Base-by-base conservation (phyloP, 139 green algal species). In the Desmodesmus armatus region DNA sequence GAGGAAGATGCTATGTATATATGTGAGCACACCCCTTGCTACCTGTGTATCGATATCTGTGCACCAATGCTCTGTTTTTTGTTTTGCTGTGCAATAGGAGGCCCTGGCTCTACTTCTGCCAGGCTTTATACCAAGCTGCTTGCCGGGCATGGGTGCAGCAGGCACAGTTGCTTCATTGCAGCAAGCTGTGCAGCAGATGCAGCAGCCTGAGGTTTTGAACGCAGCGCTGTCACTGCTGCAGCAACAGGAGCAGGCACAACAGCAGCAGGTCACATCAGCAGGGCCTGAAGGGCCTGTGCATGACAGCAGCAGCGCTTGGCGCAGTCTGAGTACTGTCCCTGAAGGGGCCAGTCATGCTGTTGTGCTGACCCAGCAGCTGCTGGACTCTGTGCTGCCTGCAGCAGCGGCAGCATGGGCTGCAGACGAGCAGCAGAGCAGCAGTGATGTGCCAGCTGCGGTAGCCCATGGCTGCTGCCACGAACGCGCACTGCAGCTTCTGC, bases 401-500 rank as follows among this genome's bases (percentile, higher is more conserved):
- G 39, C 39, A 53, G 69, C 69, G 41, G 63, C 63, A 72, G 29
- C 31, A 31, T 11, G 17, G 21, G 31, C 13, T 23, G 21, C 23
- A 72, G 53, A n/a, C n/a, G n/a, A n/a, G n/a, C n/a, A n/a, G n/a
- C n/a, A n/a, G n/a, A n/a, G n/a, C n/a, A n/a, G n/a, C n/a, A n/a
- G n/a, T n/a, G n/a, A n/a, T n/a, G n/a, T n/a, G 76, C 23, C 76
- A 29, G 40, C 53, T 37, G 33, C 43, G 25, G 33, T 15, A 5
- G 55, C 41, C n/a, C 11, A 58, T 19, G 41, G n/a, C 23, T 60
- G 55, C 55, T 82, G 76, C 37, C 76, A 82, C 55, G 55, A 82
- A 39, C 53, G 76, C 13, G 37, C 35, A 23, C 37, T 82, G 76
- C 76, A 82, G 55, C 53, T 72, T 53, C 76, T 82, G 76, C 76